Evolutionary conservation across 2,329 filamentous ascomycete species (phyloP), one percentile per base, ranked within the genome.

Genomic region (Chaetoscypha palmicola): DNA sequence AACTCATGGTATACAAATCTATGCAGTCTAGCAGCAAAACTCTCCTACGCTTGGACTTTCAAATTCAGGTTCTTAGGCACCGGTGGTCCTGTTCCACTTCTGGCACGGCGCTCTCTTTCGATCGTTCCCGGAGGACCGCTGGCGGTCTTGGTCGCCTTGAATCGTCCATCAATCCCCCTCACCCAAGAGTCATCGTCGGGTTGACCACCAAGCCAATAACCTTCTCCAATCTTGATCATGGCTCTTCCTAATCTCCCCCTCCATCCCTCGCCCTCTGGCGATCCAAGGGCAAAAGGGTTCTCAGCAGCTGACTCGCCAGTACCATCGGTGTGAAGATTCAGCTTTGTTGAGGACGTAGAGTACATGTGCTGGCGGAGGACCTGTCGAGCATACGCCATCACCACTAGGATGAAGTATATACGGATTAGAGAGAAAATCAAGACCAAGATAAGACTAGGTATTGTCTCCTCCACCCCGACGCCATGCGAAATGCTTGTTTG

Each of bases 361-460:
- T 77, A 73, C 38, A 83, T 72, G 61, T 86, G 79, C 54, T 81
- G 80, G 47, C 85, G 76, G 38, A 96, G 67, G 11, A 86, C 82
- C 60, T 82, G 77, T 50, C 87, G 78, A 3, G 90, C 87, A 63
- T 86, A 92, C 5, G 86, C 80, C 66, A 94, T 80, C 62, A 94
- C 79, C 42, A 96, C 75, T 28, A 95, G 69, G 54, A 85, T 79
- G 57, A 94, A 90, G 68, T 96, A 96, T 22, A 89, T 64, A 22
- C 90, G 76, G 31, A 94, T 70, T 10, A 83, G 69, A 66, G 84
- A 94, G 51, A 95, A 75, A 2, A 74, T 65, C 23, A 76, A 74
- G 48, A 95, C 86, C 42, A 94, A 72, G 9, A 82, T 70, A 63
- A 96, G 83, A 65, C 85, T 91, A 49, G 86, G 82, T 57, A 85